Evolutionary conservation across 345 rosid genomes (phyloP), one percentile per base, ranked within the genome.

Genomic region (Boechera retrofracta): DNA sequence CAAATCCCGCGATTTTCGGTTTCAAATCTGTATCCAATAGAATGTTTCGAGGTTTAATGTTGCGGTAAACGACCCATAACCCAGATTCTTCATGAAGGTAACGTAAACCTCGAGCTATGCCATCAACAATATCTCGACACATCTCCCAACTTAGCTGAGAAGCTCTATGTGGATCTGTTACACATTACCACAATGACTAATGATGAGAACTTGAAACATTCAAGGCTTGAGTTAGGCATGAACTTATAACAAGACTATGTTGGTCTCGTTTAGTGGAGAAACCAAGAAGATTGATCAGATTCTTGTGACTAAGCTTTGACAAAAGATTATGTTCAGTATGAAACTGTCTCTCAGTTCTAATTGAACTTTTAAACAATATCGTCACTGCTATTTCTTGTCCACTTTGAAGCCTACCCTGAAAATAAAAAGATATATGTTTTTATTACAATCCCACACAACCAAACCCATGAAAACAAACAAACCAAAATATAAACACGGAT

Each of bases 151-250:
- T 70, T 55, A 71, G 31, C 6, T 56, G 52, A 71, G 67, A 64
- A 64, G 38, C 72, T 56, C 60, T n/a, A n/a, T n/a, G n/a, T n/a
- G n/a, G n/a, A n/a, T n/a, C n/a, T n/a, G n/a, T n/a, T n/a, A n/a
- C n/a, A 64, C 13, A 53, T 36, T 0, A 8, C 3, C 49, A 53
- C 6, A 31, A 57, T 6, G 15, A 69, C 10, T 32, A 39, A 64
- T 41, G 3, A 29, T n/a, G n/a, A 45, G n/a, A 57, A 5, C 7
- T 66, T 16, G 61, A 54, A 53, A 64, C 13, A 35, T 67, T 88
- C 86, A 5, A 84, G 86, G 80, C 86, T 84, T 57, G 62, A 52
- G 69, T 88, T 88, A 53, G 89, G 86, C 88, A 88, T 79, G 64
- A 83, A 87, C 70, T 90, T 93, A 35, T 84, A 88, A 64, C 79